Evolutionary conservation across 2,329 filamentous ascomycete species (phyloP).

Genomic region (Zarea fungicola): DNA sequence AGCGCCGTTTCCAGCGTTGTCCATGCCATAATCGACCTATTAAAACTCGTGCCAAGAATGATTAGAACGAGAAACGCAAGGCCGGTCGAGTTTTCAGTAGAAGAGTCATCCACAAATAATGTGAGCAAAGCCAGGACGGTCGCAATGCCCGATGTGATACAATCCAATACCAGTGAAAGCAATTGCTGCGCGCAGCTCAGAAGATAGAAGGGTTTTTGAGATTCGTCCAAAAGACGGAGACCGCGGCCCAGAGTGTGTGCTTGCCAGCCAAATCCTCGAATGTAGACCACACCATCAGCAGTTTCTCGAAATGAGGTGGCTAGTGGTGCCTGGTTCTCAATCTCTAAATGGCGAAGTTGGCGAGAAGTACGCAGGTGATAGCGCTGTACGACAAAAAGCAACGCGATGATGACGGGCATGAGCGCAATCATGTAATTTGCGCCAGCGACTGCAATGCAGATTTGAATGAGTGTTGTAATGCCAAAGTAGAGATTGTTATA

Average conservation of each 20-base stretch:
- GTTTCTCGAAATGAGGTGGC: slow-evolving; percentile 36
- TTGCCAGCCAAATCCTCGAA: slow-evolving; percentile 52
- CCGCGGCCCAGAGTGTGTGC: slow-evolving; percentile 36
- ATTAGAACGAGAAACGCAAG: neutral
- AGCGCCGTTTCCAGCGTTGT: neutral
- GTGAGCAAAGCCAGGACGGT: neutral
- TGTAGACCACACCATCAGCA: slow-evolving; percentile 38
- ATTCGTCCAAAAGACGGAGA: slow-evolving; percentile 40
- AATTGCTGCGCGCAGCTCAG: slow-evolving; percentile 50
- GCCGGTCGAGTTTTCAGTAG: neutral
- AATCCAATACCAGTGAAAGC: slow-evolving; percentile 43
- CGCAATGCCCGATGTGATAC: slow-evolving; percentile 38
- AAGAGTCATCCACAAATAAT: neutral
- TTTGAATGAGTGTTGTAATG: slow-evolving; percentile 12
- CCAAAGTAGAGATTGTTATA: neutral
- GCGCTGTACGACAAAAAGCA: slow-evolving; percentile 24
- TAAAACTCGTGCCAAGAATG: neutral
- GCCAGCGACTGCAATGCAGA: slow-evolving; percentile 17
- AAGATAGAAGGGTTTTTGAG: slow-evolving; percentile 50
- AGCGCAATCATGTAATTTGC: slow-evolving; percentile 25
- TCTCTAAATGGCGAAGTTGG: slow-evolving; percentile 30
- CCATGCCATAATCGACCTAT: neutral
- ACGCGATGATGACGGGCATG: slow-evolving; percentile 19
- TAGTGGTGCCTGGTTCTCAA: slow-evolving; percentile 30
- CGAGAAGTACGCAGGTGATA: slow-evolving; percentile 31